Conservation (phyloP, 176 grass and related monocot species). For the Aechmea fasciata region DNA sequence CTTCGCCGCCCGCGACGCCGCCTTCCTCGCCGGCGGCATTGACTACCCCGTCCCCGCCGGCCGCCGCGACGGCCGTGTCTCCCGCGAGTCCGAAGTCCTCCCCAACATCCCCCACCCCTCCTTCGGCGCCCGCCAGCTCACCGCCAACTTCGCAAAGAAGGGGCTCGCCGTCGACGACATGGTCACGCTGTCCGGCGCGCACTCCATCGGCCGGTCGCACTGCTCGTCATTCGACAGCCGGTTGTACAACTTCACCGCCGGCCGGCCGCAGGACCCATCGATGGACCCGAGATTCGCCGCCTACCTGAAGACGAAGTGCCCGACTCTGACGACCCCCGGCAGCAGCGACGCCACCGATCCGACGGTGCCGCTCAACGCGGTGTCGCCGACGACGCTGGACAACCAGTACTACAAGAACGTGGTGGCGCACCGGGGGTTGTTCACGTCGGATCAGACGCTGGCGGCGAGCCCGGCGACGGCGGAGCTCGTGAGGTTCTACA, state of each 20-base stretch:
- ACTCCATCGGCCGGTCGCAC: slow-evolving; percentile 41
- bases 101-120: slow-evolving; percentile 23
- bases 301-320: slow-evolving; percentile 26
- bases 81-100: slow-evolving; percentile 18
- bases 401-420: slow-evolving; percentile 53
- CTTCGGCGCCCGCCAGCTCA: background rate
- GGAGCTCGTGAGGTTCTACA: slow-evolving; percentile 18
- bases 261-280: slow-evolving; percentile 21
- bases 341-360: slow-evolving; percentile 14
- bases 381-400: slow-evolving; percentile 26
- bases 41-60: slow-evolving; percentile 25
- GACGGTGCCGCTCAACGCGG: slow-evolving; percentile 35
- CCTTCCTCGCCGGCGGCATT: slow-evolving; percentile 25
- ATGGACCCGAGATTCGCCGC: slow-evolving; percentile 11
- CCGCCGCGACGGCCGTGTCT: slow-evolving; percentile 43
- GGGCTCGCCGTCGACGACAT: slow-evolving; percentile 27
- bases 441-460: slow-evolving; percentile 33
- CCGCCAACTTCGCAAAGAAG: slow-evolving; percentile 22
- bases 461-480: slow-evolving; percentile 4
- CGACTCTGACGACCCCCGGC: slow-evolving; percentile 14
- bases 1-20: slow-evolving; percentile 38
- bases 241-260: slow-evolving; percentile 28
- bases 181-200: slow-evolving; percentile 33
- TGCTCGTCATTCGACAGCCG: slow-evolving; percentile 32
- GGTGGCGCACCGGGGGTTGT: slow-evolving; percentile 14